These are phyloP conservation scores for Hyphopichia pseudoburtonii DNA, from an alignment of 1,139 yeast species.

Conservation along the genomic window DNA sequence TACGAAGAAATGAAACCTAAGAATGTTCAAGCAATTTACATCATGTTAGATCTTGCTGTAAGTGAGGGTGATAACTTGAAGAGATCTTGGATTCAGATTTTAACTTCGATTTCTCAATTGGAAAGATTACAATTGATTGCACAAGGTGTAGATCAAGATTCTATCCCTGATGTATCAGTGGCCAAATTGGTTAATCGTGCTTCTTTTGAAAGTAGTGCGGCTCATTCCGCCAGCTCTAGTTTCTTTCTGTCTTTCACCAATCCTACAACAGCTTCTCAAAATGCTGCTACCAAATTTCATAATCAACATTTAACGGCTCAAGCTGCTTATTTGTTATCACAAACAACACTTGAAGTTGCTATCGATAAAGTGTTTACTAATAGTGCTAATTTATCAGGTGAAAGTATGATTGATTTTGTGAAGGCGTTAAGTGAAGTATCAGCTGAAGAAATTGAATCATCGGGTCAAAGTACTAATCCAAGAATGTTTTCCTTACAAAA, in stretches of 20 bases:
- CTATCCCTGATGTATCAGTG: slow-evolving; percentile 80
- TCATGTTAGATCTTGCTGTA: slow-evolving; percentile 74
- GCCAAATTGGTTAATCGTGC: slow-evolving; percentile 65
- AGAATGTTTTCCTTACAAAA: slow-evolving; percentile 91
- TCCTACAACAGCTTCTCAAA: slow-evolving; percentile 38
- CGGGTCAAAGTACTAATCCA: slow-evolving; percentile 80
- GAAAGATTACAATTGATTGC: slow-evolving; percentile 88
- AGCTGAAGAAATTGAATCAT: slow-evolving; percentile 85
- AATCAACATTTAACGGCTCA: slow-evolving; percentile 42
- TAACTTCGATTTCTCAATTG: slow-evolving; percentile 82
- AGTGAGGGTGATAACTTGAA: slow-evolving; percentile 73
- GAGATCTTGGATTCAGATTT: slow-evolving; percentile 77
- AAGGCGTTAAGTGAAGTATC: slow-evolving; percentile 85
- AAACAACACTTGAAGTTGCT: slow-evolving; percentile 79
- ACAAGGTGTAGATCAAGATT: slow-evolving; percentile 81
- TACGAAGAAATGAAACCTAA: slow-evolving; percentile 76
- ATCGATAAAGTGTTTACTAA: slow-evolving; percentile 87
- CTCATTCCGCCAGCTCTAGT: slow-evolving; percentile 44
- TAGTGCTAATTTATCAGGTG: slow-evolving; percentile 77
- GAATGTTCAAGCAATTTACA: slow-evolving; percentile 76
- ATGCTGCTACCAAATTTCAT: slow-evolving; percentile 44
- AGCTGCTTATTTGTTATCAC: slow-evolving; percentile 52
- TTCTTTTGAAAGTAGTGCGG: slow-evolving; percentile 54
- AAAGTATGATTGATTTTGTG: slow-evolving; percentile 84
- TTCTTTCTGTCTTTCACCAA: slow-evolving; percentile 45